Evolutionary conservation across 1,284 basidiomycete genomes (phyloP), one percentile per base, ranked within the genome.

Genomic region (Farysia itapuensis): DNA sequence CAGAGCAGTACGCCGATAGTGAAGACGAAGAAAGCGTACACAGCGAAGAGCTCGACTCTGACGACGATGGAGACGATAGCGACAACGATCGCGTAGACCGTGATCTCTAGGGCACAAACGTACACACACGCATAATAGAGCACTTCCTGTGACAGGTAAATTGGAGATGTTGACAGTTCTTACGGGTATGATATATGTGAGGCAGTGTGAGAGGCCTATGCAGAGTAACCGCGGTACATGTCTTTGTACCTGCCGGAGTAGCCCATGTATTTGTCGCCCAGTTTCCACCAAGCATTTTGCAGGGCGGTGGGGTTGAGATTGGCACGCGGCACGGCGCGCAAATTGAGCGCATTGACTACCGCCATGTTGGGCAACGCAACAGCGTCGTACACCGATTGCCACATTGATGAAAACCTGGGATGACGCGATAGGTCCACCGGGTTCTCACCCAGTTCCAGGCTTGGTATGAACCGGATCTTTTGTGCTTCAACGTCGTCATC

Each of bases 1-100:
- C 34, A 13, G 31, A 9, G 8, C 11, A 33, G 11, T 28, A 9
- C 9, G 25, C 25, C 9, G 9, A 9, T n/a, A 28, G 25, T 2
- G 26, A 32, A 3, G 56, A 60, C 2, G 46, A 32, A 5, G 51
- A 21, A 24, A 51, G 56, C 34, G 61, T 50, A 11, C 48, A 67
- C 29, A 67, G 61, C 26, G 59, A 61, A 34, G 61, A 68, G 11
- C 41, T 58, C 4, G 38, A 28, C 12, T 20, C 21, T 1, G 35
- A 29, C 0, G 18, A 39, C 14, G 43, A 32, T 6, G 43, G 31
- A n/a, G 35, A 16, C 1, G 45, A 52, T 12, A 36, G 48, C 1
- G 59, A 63, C 15, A 52, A 63, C 26, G 44, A 52, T 11, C 20
- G 47, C 12, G 59, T 63, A 5, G 59, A 63, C 19, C 41, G 59